phyloP scores from a whole-genome alignment of 1,139 yeast species.

The Arxiozyma bovina region DNA sequence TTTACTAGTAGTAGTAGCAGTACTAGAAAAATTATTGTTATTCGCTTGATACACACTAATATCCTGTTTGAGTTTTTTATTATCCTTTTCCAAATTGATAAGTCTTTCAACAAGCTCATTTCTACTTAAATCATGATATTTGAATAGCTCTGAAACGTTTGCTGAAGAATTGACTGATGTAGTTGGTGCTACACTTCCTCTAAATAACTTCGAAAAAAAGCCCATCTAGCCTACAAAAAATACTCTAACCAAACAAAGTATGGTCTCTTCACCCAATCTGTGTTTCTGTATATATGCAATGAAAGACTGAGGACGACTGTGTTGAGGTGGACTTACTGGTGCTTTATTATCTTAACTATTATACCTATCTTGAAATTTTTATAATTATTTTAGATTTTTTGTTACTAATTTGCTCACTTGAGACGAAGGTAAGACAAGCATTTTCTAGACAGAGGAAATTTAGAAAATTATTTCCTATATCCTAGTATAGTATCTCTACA shows the following conservation, averaged over 20 bases:
- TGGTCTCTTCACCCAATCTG: not conserved
- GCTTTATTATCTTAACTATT: too few species aligned
- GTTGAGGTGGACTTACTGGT: not conserved
- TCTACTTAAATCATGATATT: slow-evolving; percentile 34
- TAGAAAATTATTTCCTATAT: too few species aligned
- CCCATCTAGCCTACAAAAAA: not conserved
- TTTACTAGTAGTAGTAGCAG: too few species aligned
- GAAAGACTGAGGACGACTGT: not conserved
- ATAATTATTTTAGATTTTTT: too few species aligned
- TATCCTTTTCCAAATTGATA: slow-evolving; percentile 23
- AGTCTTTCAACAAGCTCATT: slow-evolving; percentile 34
- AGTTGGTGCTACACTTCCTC: not conserved
- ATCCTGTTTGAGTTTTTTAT: not conserved
- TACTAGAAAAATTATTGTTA: not conserved
- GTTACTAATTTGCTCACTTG: not conserved
- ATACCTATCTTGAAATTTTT: too few species aligned
- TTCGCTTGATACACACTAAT: not conserved
- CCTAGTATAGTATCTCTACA: too few species aligned
- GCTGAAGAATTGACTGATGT: not conserved
- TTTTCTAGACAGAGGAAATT: too few species aligned
- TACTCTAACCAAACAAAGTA: too few species aligned
- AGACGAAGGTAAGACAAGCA: not conserved
- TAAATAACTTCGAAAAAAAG: slow-evolving; percentile 8
- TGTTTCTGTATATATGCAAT: not conserved
- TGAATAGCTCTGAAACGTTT: slow-evolving; percentile 1